Conservation (phyloP, 352 stramenopile species). For the Phytophthora meadii region DNA sequence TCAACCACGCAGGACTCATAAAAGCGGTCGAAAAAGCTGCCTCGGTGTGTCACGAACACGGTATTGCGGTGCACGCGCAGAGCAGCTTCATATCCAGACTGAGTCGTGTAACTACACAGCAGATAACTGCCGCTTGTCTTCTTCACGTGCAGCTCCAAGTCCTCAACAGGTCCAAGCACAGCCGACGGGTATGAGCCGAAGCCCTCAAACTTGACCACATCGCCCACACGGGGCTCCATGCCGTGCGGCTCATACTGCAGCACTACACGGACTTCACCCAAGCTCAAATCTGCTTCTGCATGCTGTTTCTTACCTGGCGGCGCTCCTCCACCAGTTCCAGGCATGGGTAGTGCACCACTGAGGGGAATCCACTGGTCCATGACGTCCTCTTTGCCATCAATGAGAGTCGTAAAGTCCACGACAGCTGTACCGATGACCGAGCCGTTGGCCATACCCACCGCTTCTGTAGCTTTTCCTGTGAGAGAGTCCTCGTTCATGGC, state of each 20-base stretch:
- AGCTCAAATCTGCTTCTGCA: constrained; percentile 48
- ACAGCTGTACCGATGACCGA: constrained; percentile 77
- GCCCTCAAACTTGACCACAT: constrained; percentile 82
- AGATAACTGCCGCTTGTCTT: constrained; percentile 83
- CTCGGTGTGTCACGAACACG: constrained; percentile 79
- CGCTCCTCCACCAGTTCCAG: constrained; percentile 1
- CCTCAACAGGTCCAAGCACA: constrained; percentile 64
- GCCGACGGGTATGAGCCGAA: constrained; percentile 79
- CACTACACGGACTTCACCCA: constrained; percentile 79
- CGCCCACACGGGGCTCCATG: constrained; percentile 75
- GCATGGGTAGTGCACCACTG: constrained; percentile 44
- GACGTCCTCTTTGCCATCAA: constrained; percentile 83
- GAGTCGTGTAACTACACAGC: constrained; percentile 75
- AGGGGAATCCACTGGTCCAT: constrained; percentile 83
- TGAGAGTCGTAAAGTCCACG: constrained; percentile 71
- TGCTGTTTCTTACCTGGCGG: constrained; percentile 49
- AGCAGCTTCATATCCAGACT: constrained; percentile 64
- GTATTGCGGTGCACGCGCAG: constrained; percentile 81
- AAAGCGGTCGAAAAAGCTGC: constrained; percentile 71
- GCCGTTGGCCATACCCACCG: constrained; percentile 77
- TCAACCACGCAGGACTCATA: constrained; percentile 74
- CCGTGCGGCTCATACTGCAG: constrained; percentile 83
- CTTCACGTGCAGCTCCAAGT: constrained; percentile 82
- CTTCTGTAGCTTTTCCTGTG: constrained; percentile 77
- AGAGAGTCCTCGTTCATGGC: constrained; percentile 87